Base-by-base conservation (phyloP, 2,329 filamentous ascomycete species). In the Colletotrichum zoysiae region DNA sequence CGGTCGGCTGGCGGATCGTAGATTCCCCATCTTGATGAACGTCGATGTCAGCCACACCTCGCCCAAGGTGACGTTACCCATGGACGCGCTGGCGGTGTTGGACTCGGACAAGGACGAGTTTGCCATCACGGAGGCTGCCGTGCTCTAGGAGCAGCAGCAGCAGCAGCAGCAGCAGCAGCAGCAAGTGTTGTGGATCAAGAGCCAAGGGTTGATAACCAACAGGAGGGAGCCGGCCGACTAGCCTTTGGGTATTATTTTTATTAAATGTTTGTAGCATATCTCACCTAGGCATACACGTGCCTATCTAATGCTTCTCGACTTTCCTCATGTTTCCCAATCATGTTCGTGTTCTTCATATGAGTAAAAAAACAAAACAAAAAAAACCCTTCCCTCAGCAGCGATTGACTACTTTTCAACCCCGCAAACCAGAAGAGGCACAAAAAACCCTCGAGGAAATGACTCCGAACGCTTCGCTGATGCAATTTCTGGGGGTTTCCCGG, bases 1-100 rank as follows among this genome's bases (percentile, higher is more conserved):
- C n/a, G 79, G 80, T 0, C 74, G 74, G 0, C 23, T 81, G 53
- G 81, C 76, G 0, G 74, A 75, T 2, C 42, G 33, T 8, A 76
- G 74, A 57, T 84, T 84, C 64, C 84, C 84, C 0, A 82, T 85
- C 12, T 42, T 85, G 63, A 81, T 82, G 11, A 79, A 80, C 33
- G 80, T 85, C 0, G 84, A 85, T 55, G 76, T 85, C 56, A 84
- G 84, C 0, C 83, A 85, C 73, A 84, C 83, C 0, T 77, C 76
- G 11, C 83, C 84, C 0, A 78, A 84, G 74, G 76, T 85, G 6
- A 85, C 84, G 0, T 68, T 85, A 35, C 83, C 82, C 0, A 80
- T 76, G 53, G 82, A 82, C 74, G 78, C 79, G 1, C 51, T 84
- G 71, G 82, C 77, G 20, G 73, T 76, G 40, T 62, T 85, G 50